phyloP scores from a whole-genome alignment of 495 filamentous ascomycete genomes.

The Apiosordaria backusii region DNA sequence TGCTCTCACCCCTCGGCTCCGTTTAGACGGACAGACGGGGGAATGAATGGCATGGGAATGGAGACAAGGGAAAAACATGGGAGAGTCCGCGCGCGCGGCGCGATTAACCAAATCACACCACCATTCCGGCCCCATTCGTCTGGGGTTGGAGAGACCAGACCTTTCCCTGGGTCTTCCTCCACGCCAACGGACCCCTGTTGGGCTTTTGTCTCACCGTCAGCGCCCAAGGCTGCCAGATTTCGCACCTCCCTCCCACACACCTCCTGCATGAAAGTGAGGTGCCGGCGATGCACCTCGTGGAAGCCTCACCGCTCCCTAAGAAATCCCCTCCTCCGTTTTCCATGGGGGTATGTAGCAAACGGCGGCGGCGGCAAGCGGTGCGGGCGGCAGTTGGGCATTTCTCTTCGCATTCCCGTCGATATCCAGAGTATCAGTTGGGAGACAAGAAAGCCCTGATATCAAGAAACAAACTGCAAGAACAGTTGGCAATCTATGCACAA shows the following conservation, averaged over 20 bases:
- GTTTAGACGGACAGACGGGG: background rate
- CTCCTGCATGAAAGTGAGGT: background rate
- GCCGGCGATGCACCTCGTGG: background rate
- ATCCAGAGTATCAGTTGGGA: background rate
- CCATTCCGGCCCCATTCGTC: constrained; percentile 9
- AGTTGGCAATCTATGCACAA: constrained; percentile 4
- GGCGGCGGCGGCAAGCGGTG: background rate
- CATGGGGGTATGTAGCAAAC: constrained; percentile 2
- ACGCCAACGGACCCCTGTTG: background rate
- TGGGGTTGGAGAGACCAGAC: background rate
- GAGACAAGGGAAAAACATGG: background rate
- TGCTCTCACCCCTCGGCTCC: background rate
- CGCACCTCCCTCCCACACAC: background rate
- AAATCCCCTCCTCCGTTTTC: background rate
- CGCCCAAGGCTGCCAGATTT: constrained; percentile 10
- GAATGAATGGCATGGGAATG: background rate
- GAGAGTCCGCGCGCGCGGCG: background rate
- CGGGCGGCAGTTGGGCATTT: constrained; percentile 2
- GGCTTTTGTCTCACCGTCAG: background rate
- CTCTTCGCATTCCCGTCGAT: background rate
- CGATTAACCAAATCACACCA: background rate
- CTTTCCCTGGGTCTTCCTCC: background rate
- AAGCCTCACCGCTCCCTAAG: constrained; percentile 6
- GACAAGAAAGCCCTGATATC: background rate
- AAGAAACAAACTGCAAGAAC: background rate